Evolutionary conservation across 2,329 filamentous ascomycete genomes (phyloP), one percentile per base, ranked within the genome.

Genomic region (Keithomyces neogunnii): DNA sequence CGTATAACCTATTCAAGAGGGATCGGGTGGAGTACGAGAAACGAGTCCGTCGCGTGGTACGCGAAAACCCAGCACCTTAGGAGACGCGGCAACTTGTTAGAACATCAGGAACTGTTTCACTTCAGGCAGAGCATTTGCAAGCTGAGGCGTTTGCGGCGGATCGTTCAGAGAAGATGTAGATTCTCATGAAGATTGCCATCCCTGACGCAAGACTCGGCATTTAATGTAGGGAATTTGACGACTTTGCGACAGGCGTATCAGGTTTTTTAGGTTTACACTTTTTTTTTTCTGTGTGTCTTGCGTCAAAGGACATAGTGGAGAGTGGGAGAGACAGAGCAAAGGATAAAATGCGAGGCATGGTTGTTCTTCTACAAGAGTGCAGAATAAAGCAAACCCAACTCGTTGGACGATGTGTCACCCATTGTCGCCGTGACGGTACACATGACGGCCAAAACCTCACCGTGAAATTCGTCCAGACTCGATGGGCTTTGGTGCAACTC

Each of bases 1-100:
- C 93, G 1, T 99, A 97, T 73, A 96, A 96, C 62, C 76, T 99
- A 9, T 97, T 89, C 69, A 96, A 95, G 77, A 90, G 90, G 67
- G 92, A 99, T 64, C 79, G 83, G 43, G 71, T 70, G 19, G 90
- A 92, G 52, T 99, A 99, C 64, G 91, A 97, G 72, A 86, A 84
- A 69, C 87, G 91, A 57, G 85, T 99, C 56, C 84, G 82, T 64
- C 84, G 88, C 54, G 85, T 96, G 26, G 93, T 99, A 52, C 86
- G 82, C 61, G 90, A 96, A 58, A 96, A 97, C 68, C 89, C 88
- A 11, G 85, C 88, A 47, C 85, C 86, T 49, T 89, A 62, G 71
- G 4, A 32, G 31, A 54, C 51, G 55, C 57, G 51, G 53, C 53
- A 35, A 13, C 50, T 19, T 51, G 55, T 56, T 53, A 50, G 40